Evolutionary conservation across 1,139 yeast species (phyloP).

Genomic region (Zygosaccharomyces sapae): DNA sequence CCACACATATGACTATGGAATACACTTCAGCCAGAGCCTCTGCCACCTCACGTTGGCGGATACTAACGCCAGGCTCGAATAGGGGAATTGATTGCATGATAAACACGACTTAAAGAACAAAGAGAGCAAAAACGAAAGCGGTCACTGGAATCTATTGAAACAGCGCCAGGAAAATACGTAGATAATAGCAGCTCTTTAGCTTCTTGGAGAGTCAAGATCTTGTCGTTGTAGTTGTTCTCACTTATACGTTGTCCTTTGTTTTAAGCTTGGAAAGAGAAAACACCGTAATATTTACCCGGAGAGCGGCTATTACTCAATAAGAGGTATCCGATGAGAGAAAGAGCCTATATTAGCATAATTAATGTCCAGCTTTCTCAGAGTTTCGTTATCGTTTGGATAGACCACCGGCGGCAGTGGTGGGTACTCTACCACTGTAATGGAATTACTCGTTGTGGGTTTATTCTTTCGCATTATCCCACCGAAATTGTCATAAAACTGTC

Average conservation of each 20-base stretch:
- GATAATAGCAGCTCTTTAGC: background rate
- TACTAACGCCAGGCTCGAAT: constrained; percentile 38
- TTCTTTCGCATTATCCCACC: constrained; percentile 31
- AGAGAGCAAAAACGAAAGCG: too few species aligned
- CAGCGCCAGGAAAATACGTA: too few species aligned
- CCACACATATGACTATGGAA: constrained; percentile 76
- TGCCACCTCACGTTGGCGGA: constrained; percentile 53
- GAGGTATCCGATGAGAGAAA: constrained; percentile 21
- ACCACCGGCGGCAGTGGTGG: constrained; percentile 37
- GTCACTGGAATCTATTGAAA: too few species aligned
- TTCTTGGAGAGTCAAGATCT: background rate
- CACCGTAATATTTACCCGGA: constrained; percentile 7
- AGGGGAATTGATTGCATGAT: constrained; percentile 31
- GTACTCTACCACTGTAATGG: constrained; percentile 28
- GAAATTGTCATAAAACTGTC: constrained; percentile 32
- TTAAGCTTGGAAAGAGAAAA: constrained; percentile 15
- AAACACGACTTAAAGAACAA: too few species aligned
- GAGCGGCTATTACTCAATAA: constrained; percentile 23
- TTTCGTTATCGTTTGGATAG: constrained; percentile 21
- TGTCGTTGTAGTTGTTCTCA: background rate
- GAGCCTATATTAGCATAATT: constrained; percentile 15
- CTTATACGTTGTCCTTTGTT: constrained; percentile 8
- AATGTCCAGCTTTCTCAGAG: constrained; percentile 23
- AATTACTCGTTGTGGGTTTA: constrained; percentile 23
- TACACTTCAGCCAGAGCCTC: constrained; percentile 77